Evolutionary conservation across 192 early-diverging fungal species (phyloP).

Genomic region (Linnemannia hyalina): DNA sequence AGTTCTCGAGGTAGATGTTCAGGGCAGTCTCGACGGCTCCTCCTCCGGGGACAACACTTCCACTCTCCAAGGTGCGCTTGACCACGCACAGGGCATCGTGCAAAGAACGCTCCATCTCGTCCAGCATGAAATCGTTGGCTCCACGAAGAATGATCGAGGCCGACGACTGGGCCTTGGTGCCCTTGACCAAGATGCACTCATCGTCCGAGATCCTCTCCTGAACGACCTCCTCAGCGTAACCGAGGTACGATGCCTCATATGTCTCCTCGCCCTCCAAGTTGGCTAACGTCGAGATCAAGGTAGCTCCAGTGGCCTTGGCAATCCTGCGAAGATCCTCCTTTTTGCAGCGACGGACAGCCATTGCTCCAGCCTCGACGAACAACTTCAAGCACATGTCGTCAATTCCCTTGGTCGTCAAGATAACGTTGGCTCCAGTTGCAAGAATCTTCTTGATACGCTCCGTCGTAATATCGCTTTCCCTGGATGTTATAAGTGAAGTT

Average conservation of each 20-base stretch:
- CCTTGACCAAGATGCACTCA: slow-evolving; percentile 96
- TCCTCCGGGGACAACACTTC: slow-evolving; percentile 96
- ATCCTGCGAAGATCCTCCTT: slow-evolving; percentile 98
- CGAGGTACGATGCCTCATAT: slow-evolving; percentile 89
- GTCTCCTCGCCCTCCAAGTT: slow-evolving; percentile 99
- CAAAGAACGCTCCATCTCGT: slow-evolving; percentile 98
- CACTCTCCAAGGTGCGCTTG: slow-evolving; percentile 96
- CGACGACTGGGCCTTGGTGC: slow-evolving; percentile 87
- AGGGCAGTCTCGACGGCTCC: slow-evolving; percentile 96
- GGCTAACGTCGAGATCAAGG: slow-evolving; percentile 93
- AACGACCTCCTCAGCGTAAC: slow-evolving; percentile 94
- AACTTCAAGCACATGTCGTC: slow-evolving; percentile 99
- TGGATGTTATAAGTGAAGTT: slow-evolving; percentile 39
- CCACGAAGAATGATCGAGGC: slow-evolving; percentile 97
- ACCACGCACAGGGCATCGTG: slow-evolving; percentile 97
- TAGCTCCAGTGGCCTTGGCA: slow-evolving; percentile 97
- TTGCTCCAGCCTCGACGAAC: slow-evolving; percentile 98
- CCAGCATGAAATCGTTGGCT: slow-evolving; percentile 99
- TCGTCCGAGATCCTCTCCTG: slow-evolving; percentile 99
- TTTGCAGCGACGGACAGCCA: slow-evolving; percentile 95
- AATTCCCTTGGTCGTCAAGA: slow-evolving; percentile 98
- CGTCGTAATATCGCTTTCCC: slow-evolving; percentile 96
- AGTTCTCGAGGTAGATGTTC: slow-evolving; percentile 97
- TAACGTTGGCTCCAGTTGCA: slow-evolving; percentile 94
- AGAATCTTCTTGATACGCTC: slow-evolving; percentile 97